A percentile compares a stretch with the other conserved stretches of the same genome.
Evolutionary conservation across 345 rosid species (phyloP).

Genomic region (Ceriops decandra): DNA sequence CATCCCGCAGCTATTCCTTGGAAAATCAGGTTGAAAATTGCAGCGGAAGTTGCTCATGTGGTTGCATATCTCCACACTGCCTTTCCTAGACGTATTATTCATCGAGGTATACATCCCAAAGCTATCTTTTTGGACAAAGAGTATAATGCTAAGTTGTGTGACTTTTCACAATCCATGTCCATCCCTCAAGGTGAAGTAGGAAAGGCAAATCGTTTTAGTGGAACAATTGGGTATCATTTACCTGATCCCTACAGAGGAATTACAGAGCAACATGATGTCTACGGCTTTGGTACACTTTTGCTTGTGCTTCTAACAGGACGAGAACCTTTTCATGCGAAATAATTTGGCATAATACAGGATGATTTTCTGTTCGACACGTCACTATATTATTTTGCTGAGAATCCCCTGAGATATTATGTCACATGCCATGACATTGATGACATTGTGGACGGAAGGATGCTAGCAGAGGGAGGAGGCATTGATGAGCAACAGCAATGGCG

Average conservation of each 20-base stretch:
- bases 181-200: conserved; percentile 10
- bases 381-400: no score
- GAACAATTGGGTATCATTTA: accelerated
- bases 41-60: conserved; percentile 10
- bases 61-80: conserved; percentile 17
- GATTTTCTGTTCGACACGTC: no score
- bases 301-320: conserved; percentile 2
- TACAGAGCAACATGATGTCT: conserved; percentile 2
- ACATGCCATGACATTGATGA: neutral
- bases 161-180: neutral
- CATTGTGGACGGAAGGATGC: neutral
- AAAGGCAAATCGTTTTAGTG: accelerated
- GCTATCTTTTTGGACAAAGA: conserved; percentile 8
- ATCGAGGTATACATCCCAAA: neutral
- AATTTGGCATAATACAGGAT: no score
- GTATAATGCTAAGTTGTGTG: neutral
- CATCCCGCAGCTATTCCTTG: conserved; percentile 6
- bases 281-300: conserved; percentile 5
- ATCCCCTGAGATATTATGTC: neutral
- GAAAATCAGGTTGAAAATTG: conserved; percentile 16
- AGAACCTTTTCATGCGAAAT: neutral
- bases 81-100: conserved; percentile 6
- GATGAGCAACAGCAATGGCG: neutral
- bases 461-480: neutral
- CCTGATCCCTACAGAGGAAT: no score